Evolutionary conservation across 2,329 filamentous ascomycete species (phyloP).

Genomic region (Fusarium xyrophilum): DNA sequence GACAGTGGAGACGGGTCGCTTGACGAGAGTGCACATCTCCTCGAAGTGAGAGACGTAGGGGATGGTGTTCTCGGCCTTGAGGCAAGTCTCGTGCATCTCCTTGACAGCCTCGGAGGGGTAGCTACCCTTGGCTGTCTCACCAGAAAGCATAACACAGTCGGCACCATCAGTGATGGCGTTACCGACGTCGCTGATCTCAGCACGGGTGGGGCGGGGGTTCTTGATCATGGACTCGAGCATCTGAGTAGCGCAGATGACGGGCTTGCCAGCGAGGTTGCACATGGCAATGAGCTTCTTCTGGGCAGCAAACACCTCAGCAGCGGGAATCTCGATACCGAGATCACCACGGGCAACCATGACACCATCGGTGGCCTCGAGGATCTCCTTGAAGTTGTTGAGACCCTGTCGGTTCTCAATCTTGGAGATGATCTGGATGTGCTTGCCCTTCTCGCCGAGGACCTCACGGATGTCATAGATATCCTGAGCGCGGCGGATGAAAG

Average conservation of each 20-base stretch:
- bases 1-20: slow-evolving; percentile 83
- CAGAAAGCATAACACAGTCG: slow-evolving; percentile 99
- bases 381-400: slow-evolving; percentile 99
- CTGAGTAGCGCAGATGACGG: slow-evolving; percentile 97
- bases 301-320: slow-evolving; percentile 96
- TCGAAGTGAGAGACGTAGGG: slow-evolving; percentile 97
- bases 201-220: slow-evolving; percentile 97
- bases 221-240: slow-evolving; percentile 99
- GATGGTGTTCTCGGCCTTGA: slow-evolving; percentile 96
- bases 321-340: slow-evolving; percentile 94
- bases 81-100: slow-evolving; percentile 98
- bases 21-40: slow-evolving; percentile 84
- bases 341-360: slow-evolving; percentile 99
- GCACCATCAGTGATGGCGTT: slow-evolving; percentile 98
- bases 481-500: slow-evolving; percentile 92
- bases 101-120: slow-evolving; percentile 91
- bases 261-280: slow-evolving; percentile 99
- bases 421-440: slow-evolving; percentile 98
- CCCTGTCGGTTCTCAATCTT: slow-evolving; percentile 99
- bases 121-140: slow-evolving; percentile 96
- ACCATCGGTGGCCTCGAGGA: slow-evolving; percentile 93
- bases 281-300: slow-evolving; percentile 99
- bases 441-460: slow-evolving; percentile 88
- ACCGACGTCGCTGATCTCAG: slow-evolving; percentile 97
- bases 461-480: slow-evolving; percentile 93